Evolutionary conservation across 2,329 filamentous ascomycete genomes (phyloP), one percentile per base, ranked within the genome.

Genomic region (Ilyonectria mors-panacis): DNA sequence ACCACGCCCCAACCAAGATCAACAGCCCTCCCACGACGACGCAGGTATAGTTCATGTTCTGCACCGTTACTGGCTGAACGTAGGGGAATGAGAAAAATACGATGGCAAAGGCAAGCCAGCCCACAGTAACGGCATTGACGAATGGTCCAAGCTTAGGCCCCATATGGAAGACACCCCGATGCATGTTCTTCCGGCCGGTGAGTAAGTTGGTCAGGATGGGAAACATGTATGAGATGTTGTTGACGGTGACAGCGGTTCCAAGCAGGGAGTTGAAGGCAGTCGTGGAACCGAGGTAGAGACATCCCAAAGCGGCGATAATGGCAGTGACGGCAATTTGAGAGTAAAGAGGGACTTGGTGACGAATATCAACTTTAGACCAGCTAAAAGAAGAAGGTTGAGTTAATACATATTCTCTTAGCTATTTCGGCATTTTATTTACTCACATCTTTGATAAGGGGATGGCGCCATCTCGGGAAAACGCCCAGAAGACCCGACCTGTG

Each of bases 31-130:
- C 83, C 6, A 85, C 81, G 13, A 83, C 82, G 0, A 84, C 82
- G 54, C 84, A 85, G 2, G 84, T 85, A 67, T 85, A 85, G 65
- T 85, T 85, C 84, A 86, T 85, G 63, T 84, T 85, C 28, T 68
- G 65, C 2, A 71, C 72, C 35, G 71, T 73, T 9, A 83, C 81
- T 0, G 82, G 82, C 74, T 77, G 79, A 45, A 77, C 73, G 59
- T 82, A 84, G 0, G 83, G 83, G 70, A 85, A 84, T 1, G 79
- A 82, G 73, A 83, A 84, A 72, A 85, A 83, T 1, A 84, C 75
- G 28, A 84, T 81, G 5, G 81, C 81, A 54, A 84, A 83, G 0
- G 74, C 63, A 8, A 83, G 74, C 81, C 81, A 83, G 50, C 73
- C 66, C 7, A 82, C 73, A 1, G 81, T 79, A 19, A 83, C 71